A percentile compares a stretch with the other conserved stretches of the same genome.
Conservation (phyloP, 1,284 basidiomycete species). For the Acaromyces ingoldii region DNA sequence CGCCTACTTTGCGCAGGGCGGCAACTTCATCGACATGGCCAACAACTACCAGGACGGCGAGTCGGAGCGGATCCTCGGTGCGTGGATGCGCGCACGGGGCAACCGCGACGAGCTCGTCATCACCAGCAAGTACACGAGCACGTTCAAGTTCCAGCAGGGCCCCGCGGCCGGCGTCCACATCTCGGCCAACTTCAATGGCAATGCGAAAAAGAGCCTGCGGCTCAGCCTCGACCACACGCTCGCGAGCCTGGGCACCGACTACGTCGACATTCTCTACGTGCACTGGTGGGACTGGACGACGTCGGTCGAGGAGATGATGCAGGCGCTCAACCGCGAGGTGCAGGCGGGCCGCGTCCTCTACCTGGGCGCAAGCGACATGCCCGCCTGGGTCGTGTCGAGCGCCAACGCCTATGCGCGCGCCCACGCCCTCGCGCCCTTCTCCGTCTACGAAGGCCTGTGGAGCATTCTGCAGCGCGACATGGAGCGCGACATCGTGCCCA, state of each 20-base stretch:
- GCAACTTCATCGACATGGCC: constrained; percentile 61
- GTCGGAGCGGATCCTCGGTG: constrained; percentile 60
- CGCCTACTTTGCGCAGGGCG: constrained; percentile 37
- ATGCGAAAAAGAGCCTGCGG: constrained; percentile 43
- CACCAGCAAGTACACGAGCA: constrained; percentile 58
- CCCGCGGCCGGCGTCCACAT: constrained; percentile 21
- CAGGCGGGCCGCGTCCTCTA: constrained; percentile 57
- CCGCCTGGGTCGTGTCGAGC: constrained; percentile 59
- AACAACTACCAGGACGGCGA: constrained; percentile 58
- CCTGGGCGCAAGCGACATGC: constrained; percentile 55
- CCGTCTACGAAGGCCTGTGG: constrained; percentile 61
- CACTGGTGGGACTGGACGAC: constrained; percentile 60
- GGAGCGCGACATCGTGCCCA: constrained; percentile 63
- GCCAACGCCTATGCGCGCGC: constrained; percentile 59
- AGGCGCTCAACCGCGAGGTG: constrained; percentile 56
- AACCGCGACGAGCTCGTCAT: constrained; percentile 60
- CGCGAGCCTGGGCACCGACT: constrained; percentile 60
- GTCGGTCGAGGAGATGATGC: constrained; percentile 60
- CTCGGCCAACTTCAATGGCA: constrained; percentile 55
- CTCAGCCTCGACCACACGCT: constrained; percentile 52
- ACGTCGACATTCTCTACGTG: constrained; percentile 57
- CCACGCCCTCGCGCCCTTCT: constrained; percentile 58
- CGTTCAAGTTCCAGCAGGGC: constrained; percentile 28
- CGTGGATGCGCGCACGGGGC: constrained; percentile 58
- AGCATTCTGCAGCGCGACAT: constrained; percentile 57